Evolutionary conservation across 345 rosid species (phyloP).

Genomic region (Corchorus olitorius): DNA sequence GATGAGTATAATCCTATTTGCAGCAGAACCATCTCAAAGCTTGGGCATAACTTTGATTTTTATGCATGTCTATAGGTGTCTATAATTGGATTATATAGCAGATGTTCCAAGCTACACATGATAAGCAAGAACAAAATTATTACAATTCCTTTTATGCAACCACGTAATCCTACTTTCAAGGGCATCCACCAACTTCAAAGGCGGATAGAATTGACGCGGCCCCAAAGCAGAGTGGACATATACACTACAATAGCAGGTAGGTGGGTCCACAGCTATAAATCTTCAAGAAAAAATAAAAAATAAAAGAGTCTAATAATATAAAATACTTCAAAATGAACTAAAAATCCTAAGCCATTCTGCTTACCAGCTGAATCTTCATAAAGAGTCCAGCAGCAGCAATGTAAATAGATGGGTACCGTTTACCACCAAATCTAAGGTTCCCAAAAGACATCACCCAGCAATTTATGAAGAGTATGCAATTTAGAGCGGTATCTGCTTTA

Average conservation of each 20-base stretch:
- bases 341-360: not conserved
- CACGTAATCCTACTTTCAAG: not conserved
- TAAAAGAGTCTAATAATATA: not conserved
- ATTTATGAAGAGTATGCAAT: not conserved
- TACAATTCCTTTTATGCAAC: not conserved
- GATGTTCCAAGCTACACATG: not conserved
- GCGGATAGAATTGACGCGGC: not conserved
- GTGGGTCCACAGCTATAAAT: not conserved
- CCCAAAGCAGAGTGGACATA: conserved; percentile 3
- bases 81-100: not conserved
- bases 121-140: not conserved
- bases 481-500: conserved; percentile 1
- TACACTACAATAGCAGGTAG: not conserved
- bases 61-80: not conserved
- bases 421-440: not conserved
- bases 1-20: not conserved
- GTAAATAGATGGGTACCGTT: not conserved
- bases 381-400: not conserved
- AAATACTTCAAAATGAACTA: conserved; percentile 6
- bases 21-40: not conserved
- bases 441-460: not conserved
- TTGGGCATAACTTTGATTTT: not conserved
- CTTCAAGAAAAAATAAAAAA: not conserved
- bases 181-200: not conserved
- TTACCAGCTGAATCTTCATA: not conserved